Evolutionary conservation across 2,329 filamentous ascomycete genomes (phyloP).

Genomic region (Achaetomium macrosporum): DNA sequence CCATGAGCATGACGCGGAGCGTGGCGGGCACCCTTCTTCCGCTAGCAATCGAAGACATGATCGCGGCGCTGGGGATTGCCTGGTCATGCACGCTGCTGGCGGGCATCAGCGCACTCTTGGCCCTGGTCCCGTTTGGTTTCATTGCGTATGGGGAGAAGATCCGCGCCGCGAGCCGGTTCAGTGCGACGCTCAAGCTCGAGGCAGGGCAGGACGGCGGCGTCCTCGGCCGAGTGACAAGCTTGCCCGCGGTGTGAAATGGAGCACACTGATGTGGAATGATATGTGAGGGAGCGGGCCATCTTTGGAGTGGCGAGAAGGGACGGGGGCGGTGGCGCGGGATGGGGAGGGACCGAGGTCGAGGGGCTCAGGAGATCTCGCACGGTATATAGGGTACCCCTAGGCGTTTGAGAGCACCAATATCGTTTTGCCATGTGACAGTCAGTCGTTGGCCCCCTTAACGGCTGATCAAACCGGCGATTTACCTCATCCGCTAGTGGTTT

Average conservation of each 20-base stretch:
- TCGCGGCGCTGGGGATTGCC: conserved; percentile 25
- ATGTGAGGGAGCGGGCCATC: background rate
- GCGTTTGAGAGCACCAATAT: too few species aligned
- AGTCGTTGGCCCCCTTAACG: too few species aligned
- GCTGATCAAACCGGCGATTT: too few species aligned
- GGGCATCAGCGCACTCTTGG: conserved; percentile 40
- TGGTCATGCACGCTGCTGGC: conserved; percentile 44
- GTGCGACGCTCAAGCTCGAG: conserved; percentile 37
- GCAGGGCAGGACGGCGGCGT: conserved; percentile 31
- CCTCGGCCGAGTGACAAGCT: conserved; percentile 19
- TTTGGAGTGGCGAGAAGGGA: too few species aligned
- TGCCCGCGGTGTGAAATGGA: conserved; percentile 18
- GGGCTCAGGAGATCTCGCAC: too few species aligned
- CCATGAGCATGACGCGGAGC: conserved; percentile 24
- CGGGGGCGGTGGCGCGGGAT: background rate
- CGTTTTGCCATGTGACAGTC: too few species aligned
- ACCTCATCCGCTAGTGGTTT: too few species aligned
- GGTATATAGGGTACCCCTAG: too few species aligned
- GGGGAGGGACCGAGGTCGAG: background rate
- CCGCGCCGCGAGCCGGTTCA: conserved; percentile 33
- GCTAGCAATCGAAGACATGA: conserved; percentile 25
- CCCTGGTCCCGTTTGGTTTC: conserved; percentile 46
- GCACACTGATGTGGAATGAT: too few species aligned
- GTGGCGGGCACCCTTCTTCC: conserved; percentile 26
- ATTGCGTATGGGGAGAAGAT: conserved; percentile 39